Percentiles rank a stretch among this genome's conserved stretches.
These are phyloP conservation scores for Ensete glaucum DNA, from an alignment of 176 grass and related monocot genomes.

Conservation along the genomic window DNA sequence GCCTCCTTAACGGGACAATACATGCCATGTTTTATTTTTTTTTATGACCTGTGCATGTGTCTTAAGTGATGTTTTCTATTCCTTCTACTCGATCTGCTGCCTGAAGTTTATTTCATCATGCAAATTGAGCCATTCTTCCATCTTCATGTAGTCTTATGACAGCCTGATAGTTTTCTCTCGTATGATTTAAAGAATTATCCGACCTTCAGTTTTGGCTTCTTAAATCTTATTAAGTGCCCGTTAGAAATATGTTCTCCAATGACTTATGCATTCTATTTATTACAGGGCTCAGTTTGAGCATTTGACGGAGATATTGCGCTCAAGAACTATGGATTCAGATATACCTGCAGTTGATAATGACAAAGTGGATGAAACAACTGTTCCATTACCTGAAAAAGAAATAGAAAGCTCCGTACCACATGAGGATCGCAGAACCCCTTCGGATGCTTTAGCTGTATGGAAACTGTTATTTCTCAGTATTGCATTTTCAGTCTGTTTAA, in stretches of 20 bases:
- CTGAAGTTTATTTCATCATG: background rate
- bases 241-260: too few relatives aligned
- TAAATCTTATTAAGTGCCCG: too few relatives aligned
- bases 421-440: slow-evolving; percentile 21
- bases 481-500: background rate
- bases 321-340: slow-evolving; percentile 49
- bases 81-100: background rate
- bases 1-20: too few relatives aligned
- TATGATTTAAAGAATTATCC: too few relatives aligned
- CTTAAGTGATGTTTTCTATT: background rate
- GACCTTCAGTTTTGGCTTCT: too few relatives aligned
- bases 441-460: slow-evolving; percentile 31
- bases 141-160: too few relatives aligned
- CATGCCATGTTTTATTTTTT: background rate
- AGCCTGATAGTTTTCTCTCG: too few relatives aligned
- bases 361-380: slow-evolving; percentile 19
- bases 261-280: background rate
- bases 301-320: slow-evolving; percentile 49
- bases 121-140: background rate
- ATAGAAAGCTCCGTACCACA: slow-evolving; percentile 20
- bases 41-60: background rate
- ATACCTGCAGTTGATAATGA: background rate
- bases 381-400: slow-evolving; percentile 11
- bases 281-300: slow-evolving; percentile 57
- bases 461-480: background rate